These are phyloP conservation scores for Fusarium sp. DNA, from an alignment of 2,329 filamentous ascomycete species.

Conservation along the genomic window DNA sequence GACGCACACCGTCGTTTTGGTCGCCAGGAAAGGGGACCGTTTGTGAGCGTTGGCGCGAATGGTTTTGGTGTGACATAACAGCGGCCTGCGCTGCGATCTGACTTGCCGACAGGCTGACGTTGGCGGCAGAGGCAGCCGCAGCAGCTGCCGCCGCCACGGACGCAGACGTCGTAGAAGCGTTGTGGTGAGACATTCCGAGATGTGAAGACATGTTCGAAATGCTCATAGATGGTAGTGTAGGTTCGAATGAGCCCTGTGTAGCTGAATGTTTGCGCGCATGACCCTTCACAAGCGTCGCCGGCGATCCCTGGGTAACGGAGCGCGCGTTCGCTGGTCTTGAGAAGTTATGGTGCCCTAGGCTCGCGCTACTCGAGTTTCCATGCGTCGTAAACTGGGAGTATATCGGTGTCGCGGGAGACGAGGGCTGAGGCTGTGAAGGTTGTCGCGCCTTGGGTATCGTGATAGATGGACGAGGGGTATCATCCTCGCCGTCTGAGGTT, in stretches of 20 bases:
- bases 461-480: conserved; percentile 52
- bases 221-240: conserved; percentile 74
- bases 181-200: conserved; percentile 59
- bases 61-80: conserved; percentile 73
- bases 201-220: conserved; percentile 68
- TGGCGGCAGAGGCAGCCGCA: conserved; percentile 57
- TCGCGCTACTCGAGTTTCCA: conserved; percentile 62
- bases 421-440: conserved; percentile 49
- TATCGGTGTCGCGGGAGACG: conserved; percentile 60
- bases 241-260: conserved; percentile 82
- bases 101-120: conserved; percentile 69
- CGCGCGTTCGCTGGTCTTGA: conserved; percentile 64
- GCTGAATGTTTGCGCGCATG: conserved; percentile 77
- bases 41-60: conserved; percentile 76
- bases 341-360: conserved; percentile 64
- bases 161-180: conserved; percentile 26
- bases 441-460: conserved; percentile 63
- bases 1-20: conserved; percentile 59
- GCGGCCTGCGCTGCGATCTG: conserved; percentile 86
- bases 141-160: conserved; percentile 43
- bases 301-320: conserved; percentile 49
- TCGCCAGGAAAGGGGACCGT: conserved; percentile 73
- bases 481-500: conserved; percentile 49
- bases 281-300: conserved; percentile 53
- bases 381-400: conserved; percentile 64